These are phyloP conservation scores for Kregervanrija fluxuum DNA, from an alignment of 805 yeast genomes.

Conservation along the genomic window DNA sequence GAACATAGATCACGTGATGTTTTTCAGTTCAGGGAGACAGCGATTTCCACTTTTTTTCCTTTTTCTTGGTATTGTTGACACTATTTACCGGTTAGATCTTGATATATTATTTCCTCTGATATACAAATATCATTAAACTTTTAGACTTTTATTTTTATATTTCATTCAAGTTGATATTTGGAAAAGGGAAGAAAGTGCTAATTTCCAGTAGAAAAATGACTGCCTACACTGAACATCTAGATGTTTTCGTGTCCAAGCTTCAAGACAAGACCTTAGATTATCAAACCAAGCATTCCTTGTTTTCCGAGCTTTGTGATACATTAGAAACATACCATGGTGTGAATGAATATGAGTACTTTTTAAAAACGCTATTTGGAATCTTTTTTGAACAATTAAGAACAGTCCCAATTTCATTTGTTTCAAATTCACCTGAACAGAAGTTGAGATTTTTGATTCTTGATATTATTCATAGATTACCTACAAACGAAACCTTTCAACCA, in stretches of 20 bases:
- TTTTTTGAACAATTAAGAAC: slow-evolving; percentile 54
- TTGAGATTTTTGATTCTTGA: slow-evolving; percentile 72
- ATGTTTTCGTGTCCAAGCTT: slow-evolving; percentile 58
- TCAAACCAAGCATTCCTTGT: slow-evolving; percentile 55
- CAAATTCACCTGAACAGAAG: slow-evolving; percentile 66
- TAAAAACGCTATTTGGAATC: slow-evolving; percentile 63
- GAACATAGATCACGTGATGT: slow-evolving; percentile 26
- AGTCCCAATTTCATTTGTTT: slow-evolving; percentile 66
- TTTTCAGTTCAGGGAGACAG: slow-evolving; percentile 16
- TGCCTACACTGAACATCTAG: slow-evolving; percentile 49
- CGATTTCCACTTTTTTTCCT: slow-evolving; percentile 16
- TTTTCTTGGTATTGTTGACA: neutral
- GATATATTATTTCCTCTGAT: neutral
- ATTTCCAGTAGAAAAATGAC: slow-evolving; percentile 7
- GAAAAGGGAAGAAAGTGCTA: neutral
- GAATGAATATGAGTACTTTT: slow-evolving; percentile 72
- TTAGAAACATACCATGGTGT: slow-evolving; percentile 78
- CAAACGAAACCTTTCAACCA: slow-evolving; percentile 75
- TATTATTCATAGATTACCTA: slow-evolving; percentile 70
- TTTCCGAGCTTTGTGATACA: slow-evolving; percentile 80
- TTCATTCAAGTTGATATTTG: neutral
- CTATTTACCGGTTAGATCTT: neutral
- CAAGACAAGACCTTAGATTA: slow-evolving; percentile 48
- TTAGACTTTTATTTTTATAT: neutral
- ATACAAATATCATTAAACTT: neutral